These are phyloP conservation scores for Eucalyptus shirleyi DNA, from an alignment of 345 rosid genomes.

Conservation along the genomic window DNA sequence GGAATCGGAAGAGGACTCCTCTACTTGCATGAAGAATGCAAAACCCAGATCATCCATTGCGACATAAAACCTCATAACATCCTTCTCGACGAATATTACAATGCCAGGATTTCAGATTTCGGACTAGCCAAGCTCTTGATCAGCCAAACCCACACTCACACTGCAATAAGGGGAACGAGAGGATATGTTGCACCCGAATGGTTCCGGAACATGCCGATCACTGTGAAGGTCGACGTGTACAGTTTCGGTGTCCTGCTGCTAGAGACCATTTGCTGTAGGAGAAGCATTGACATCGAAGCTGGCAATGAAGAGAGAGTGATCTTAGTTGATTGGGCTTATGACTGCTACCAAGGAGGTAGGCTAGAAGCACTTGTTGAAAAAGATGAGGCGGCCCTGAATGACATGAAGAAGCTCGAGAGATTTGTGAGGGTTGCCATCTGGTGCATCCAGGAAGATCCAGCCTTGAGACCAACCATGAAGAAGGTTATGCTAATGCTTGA, in stretches of 20 bases:
- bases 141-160: constrained; percentile 34
- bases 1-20: constrained; percentile 39
- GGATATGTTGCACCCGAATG: constrained; percentile 55
- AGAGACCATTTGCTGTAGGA: constrained; percentile 39
- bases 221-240: constrained; percentile 39
- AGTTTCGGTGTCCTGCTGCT: constrained; percentile 48
- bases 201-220: constrained; percentile 38
- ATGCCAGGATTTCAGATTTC: constrained; percentile 35
- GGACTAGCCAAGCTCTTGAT: constrained; percentile 41
- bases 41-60: constrained; percentile 41
- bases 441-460: constrained; percentile 48
- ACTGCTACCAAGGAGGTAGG: constrained; percentile 13
- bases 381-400: constrained; percentile 7
- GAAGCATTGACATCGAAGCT: constrained; percentile 7
- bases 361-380: constrained; percentile 7
- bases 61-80: constrained; percentile 54
- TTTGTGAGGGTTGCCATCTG: constrained; percentile 37
- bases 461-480: constrained; percentile 35
- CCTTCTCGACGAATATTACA: constrained; percentile 27
- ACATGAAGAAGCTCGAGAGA: constrained; percentile 7
- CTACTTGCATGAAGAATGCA: constrained; percentile 50
- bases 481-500: constrained; percentile 51
- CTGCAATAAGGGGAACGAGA: constrained; percentile 41
- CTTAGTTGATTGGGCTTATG: constrained; percentile 40
- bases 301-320: constrained; percentile 15